Percentiles rank a stretch among this genome's conserved stretches.
Conservation (phyloP, 345 rosid species). For the Linum usitatissimum region DNA sequence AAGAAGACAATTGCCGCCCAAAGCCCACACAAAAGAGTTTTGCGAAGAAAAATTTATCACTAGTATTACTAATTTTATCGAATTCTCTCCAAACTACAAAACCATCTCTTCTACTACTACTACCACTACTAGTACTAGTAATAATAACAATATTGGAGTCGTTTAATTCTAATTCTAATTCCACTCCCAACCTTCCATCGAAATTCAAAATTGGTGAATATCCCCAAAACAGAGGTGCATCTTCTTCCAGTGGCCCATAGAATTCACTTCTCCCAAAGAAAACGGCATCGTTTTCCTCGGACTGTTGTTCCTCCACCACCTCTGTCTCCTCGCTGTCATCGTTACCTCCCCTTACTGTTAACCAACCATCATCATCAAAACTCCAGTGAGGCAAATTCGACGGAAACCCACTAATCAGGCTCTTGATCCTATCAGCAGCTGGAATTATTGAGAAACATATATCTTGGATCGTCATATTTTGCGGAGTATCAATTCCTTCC, state of each 20-base stretch:
- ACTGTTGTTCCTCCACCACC: conserved; percentile 2
- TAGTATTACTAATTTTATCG: conserved; percentile 8
- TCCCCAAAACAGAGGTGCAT: neutral
- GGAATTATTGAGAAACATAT: conserved; percentile 14
- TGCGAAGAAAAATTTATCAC: too few relatives aligned
- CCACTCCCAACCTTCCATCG: conserved; percentile 30
- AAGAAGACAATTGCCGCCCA: too few relatives aligned
- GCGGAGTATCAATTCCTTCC: conserved; percentile 24
- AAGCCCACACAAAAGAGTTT: too few relatives aligned
- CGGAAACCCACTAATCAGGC: conserved; percentile 20
- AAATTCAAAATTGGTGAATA: conserved; percentile 5
- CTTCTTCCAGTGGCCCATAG: conserved; percentile 1
- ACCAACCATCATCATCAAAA: conserved; percentile 33
- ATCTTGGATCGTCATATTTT: conserved; percentile 10
- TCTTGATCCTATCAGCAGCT: conserved; percentile 34
- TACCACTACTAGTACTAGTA: conserved; percentile 5
- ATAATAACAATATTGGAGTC: conserved; percentile 11
- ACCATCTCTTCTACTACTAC: conserved; percentile 12
- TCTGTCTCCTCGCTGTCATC: conserved; percentile 21
- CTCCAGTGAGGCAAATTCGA: conserved; percentile 25
- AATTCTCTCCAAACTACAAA: conserved; percentile 25
- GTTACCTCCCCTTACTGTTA: conserved; percentile 48
- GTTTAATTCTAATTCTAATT: conserved; percentile 8
- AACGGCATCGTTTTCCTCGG: conserved; percentile 10
- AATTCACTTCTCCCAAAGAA: conserved; percentile 17